Evolutionary conservation across 495 filamentous ascomycete genomes (phyloP), one percentile per base, ranked within the genome.

Genomic region (Penicillium diatomitis): DNA sequence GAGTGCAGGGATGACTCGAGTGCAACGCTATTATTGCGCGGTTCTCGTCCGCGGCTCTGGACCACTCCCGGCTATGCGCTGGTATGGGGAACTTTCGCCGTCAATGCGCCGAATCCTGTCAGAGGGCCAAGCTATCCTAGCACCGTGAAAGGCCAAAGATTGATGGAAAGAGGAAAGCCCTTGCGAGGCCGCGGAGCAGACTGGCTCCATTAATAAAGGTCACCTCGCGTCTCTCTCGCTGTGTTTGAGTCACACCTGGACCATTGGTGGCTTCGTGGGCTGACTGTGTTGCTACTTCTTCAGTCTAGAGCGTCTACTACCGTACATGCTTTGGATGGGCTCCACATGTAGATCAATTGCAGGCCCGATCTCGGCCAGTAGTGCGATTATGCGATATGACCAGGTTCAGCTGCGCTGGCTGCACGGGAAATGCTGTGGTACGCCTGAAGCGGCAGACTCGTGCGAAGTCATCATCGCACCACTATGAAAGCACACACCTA

Each of bases 291-390:
- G 35, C 29, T 8, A 49, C 20, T 20, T 20, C 20, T 20, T 20
- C 1, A 20, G 20, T 20, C n/a, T n/a, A n/a, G n/a, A n/a, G n/a
- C n/a, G n/a, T n/a, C 20, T 20, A 20, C 20, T 20, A 2, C 20
- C 20, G 20, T 0, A 20, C 20, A 20, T 20, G 20, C 20, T 20
- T 20, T 20, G 20, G 20, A 20, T 20, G 20, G 20, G 20, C 42
- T 51, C 42, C 50, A 45, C 39, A 20, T 39, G 31, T 36, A 41
- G 44, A 43, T 46, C 49, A 44, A 49, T 46, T 20, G 31, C 5
- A 11, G 48, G 48, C 50, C 57, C 54, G 57, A 60, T 60, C 57
- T 60, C 57, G 57, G 57, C 54, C 36, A 32, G 34, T 38, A 32
- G 20, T 9, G 34, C 35, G 37, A 57, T 38, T n/a, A 42, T 49